A percentile compares a stretch with the other conserved stretches of the same genome.
Conservation (phyloP, 2,329 filamentous ascomycete species). For the Mycogone perniciosa region DNA sequence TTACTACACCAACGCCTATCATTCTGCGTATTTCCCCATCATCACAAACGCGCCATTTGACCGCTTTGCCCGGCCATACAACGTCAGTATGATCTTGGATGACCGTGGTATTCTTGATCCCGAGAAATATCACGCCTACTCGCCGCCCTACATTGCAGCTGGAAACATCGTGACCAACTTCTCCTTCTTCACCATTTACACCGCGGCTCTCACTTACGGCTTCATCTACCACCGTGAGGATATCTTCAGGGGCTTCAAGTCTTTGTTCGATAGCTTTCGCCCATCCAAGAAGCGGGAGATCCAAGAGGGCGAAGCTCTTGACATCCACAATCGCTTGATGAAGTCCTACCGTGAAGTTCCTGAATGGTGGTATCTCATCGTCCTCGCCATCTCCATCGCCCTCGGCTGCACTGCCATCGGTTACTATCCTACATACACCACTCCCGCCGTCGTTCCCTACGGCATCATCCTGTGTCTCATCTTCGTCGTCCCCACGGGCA, state of each 20-base stretch:
- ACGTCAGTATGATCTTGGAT: slow-evolving; percentile 30
- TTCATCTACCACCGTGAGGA: slow-evolving; percentile 34
- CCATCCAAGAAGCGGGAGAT: slow-evolving; percentile 16
- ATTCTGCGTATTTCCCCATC: slow-evolving; percentile 34
- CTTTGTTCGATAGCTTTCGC: slow-evolving; percentile 3
- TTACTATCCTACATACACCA: slow-evolving; percentile 36
- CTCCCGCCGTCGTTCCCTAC: slow-evolving; percentile 36
- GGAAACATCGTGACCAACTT: slow-evolving; percentile 30
- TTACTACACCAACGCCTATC: slow-evolving; percentile 29
- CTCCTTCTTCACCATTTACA: slow-evolving; percentile 37
- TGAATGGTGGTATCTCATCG: slow-evolving; percentile 40
- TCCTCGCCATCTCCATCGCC: slow-evolving; percentile 25
- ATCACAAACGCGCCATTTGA: slow-evolving; percentile 35
- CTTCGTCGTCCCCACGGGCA: slow-evolving; percentile 39
- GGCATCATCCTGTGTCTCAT: slow-evolving; percentile 35
- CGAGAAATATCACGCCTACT: slow-evolving; percentile 34
- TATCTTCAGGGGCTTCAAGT: slow-evolving; percentile 20
- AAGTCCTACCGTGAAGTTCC: slow-evolving; percentile 39
- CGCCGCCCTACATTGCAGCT: slow-evolving; percentile 35
- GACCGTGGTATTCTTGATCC: slow-evolving; percentile 30
- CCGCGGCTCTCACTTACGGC: slow-evolving; percentile 34
- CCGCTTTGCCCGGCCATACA: slow-evolving; percentile 33
- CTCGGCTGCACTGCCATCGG: slow-evolving; percentile 31
- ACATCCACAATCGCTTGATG: slow-evolving; percentile 44
- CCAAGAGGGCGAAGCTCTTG: slow-evolving; percentile 19